Evolutionary conservation across 441 rosid genomes (phyloP), one percentile per base, ranked within the genome.

Genomic region (Pelargonium myrrhifolium): DNA sequence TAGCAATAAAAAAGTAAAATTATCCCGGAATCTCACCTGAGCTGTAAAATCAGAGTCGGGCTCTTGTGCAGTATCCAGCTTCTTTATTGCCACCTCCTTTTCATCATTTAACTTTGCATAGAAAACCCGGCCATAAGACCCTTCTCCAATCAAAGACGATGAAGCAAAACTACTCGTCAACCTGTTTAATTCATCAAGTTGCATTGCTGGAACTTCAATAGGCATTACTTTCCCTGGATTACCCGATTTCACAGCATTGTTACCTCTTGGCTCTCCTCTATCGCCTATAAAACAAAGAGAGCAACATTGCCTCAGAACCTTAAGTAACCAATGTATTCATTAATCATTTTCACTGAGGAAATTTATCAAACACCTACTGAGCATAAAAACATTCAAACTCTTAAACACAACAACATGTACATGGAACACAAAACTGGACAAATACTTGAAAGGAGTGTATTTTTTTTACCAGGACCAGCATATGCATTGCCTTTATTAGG

Each of bases 101-200:
- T 85, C 94, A 75, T 76, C 84, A 65, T 78, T 74, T 64, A 89
- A 79, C 75, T 71, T 90, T 43, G 96, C 94, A 62, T 81, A 88
- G 74, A 89, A 94, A 18, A 92, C 98, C 78, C 94, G 88, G 71
- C 98, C 99, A 66, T 91, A 94, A 0, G 98, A 94, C 68, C 99
- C 98, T 85, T 94, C 99, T 20, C 99, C 99, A 74, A 94, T 89
- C 84, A 94, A 84, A 22, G 98, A 85, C 84, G 87, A 87, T 45
- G 97, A 86, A 69, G 98, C 92, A 51, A 94, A 92, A 75, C 78
- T 87, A 64, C 84, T 90, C 17, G 99, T 93, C 79, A 86, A 88
- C 73, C 85, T 98, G 84, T 82, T 89, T 74, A 94, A 74, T 72
- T 86, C 98, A 67, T 80, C 87, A 74, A 92, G 71, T 62, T 90